phyloP scores from a whole-genome alignment of 75 land plant species.

The Pinus taeda region DNA sequence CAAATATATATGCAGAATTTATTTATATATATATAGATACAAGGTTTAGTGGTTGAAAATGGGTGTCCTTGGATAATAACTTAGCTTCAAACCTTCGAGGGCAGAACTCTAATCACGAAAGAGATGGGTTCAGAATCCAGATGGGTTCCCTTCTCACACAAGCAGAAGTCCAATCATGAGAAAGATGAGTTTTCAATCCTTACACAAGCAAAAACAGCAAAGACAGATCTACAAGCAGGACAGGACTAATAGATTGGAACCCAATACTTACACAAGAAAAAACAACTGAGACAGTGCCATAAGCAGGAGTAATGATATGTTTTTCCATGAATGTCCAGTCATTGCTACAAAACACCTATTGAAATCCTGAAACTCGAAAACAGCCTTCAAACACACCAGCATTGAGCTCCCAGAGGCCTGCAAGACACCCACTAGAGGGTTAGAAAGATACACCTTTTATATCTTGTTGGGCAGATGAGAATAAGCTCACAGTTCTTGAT shows the following conservation, averaged over 20 bases:
- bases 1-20: neutral
- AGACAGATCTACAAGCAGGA: neutral
- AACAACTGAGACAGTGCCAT: neutral
- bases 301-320: neutral
- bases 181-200: neutral
- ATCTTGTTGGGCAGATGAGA: neutral
- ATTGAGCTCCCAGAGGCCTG: neutral
- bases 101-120: neutral
- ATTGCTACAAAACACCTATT: neutral
- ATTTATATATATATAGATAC: neutral
- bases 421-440: neutral
- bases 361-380: neutral
- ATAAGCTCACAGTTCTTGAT: neutral
- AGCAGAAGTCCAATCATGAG: neutral
- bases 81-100: neutral
- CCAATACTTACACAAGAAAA: slow-evolving; percentile 5
- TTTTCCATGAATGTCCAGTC: neutral
- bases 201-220: neutral
- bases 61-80: neutral
- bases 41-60: neutral
- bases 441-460: neutral
- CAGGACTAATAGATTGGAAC: neutral
- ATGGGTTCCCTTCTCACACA: too few relatives aligned
- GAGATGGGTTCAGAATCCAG: too few relatives aligned
- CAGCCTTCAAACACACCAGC: neutral